Conservation (phyloP, 2,329 filamentous ascomycete genomes). For the Fusarium pininemorale region DNA sequence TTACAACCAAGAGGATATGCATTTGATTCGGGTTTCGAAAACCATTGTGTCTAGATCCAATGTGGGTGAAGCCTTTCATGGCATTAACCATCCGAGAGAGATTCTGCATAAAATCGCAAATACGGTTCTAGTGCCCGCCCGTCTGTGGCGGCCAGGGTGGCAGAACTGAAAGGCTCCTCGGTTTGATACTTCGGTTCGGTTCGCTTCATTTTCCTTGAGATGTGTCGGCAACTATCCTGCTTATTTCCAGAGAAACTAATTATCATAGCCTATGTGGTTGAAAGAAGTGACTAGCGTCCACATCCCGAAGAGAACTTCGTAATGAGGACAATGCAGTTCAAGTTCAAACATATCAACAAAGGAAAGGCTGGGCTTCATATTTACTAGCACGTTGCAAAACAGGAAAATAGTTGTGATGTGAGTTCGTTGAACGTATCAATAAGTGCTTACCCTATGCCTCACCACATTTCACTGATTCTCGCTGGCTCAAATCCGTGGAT, state of each 20-base stretch:
- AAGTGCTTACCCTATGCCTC: background rate
- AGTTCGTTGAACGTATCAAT: background rate
- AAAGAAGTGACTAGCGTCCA: background rate
- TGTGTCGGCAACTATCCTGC: background rate
- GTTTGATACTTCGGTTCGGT: conserved; percentile 2
- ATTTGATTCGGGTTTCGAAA: background rate
- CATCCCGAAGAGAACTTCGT: background rate
- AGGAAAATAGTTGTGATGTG: background rate
- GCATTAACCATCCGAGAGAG: background rate
- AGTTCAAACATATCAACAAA: background rate
- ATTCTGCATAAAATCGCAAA: background rate
- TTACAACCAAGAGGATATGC: background rate
- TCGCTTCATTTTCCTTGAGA: background rate
- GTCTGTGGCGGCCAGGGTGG: background rate
- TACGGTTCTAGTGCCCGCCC: too few relatives aligned
- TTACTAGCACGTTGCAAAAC: background rate
- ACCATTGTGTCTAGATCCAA: background rate
- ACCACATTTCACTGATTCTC: background rate
- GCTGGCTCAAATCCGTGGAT: background rate
- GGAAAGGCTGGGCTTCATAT: background rate
- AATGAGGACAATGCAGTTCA: background rate
- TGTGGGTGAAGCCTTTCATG: background rate
- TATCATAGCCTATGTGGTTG: too few relatives aligned
- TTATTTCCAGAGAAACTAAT: background rate
- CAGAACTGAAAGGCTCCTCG: background rate